Evolutionary conservation across 1,139 yeast species (phyloP), one percentile per base, ranked within the genome.

Genomic region (Arxiozyma bovina): DNA sequence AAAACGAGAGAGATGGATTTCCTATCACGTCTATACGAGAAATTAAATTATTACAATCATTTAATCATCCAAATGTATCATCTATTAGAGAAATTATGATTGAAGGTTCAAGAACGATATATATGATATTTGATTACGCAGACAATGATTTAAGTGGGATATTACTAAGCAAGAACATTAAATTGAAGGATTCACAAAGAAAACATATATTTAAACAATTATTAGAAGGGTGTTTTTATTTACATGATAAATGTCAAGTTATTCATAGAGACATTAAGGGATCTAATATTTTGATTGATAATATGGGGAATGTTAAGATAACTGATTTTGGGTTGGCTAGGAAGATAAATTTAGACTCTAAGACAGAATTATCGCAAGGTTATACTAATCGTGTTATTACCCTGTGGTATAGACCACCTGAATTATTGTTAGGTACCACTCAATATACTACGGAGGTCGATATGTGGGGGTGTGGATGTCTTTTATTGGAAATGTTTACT

Each of bases 351-450:
- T 53, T 25, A 25, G 30, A 42, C 4, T 21, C 45, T n/a, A 40
- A 27, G 1, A 42, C 48, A 18, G 50, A 49, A 21, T 34, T 34
- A n/a, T 49, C 27, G 22, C 55, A 60, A 34, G 70, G 87, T 63
- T 93, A 91, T 70, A 91, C 99, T 1, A 93, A 93, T 68, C 75
- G 99, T 54, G 99, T 93, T 46, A 93, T 93, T 49, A 93, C 99
- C 0, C 75, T 93, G 47, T 93, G 99, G 99, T 93, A 93, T 70
- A 78, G 99, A 57, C 99, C 99, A 0, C 99, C 99, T 0, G 99
- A 93, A 70, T 77, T 93, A 47, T 73, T 93, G 46, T 70, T 93
- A 54, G 99, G 99, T 1, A 83, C 96, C 0, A 91, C 98, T 0
- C 84, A 83, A 57, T 93, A 93, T 70, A 94, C 94, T 0, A 74